Percentiles rank a stretch among this genome's conserved stretches.
Evolutionary conservation across 2,329 filamentous ascomycete genomes (phyloP).

Genomic region (Phoma sp.): DNA sequence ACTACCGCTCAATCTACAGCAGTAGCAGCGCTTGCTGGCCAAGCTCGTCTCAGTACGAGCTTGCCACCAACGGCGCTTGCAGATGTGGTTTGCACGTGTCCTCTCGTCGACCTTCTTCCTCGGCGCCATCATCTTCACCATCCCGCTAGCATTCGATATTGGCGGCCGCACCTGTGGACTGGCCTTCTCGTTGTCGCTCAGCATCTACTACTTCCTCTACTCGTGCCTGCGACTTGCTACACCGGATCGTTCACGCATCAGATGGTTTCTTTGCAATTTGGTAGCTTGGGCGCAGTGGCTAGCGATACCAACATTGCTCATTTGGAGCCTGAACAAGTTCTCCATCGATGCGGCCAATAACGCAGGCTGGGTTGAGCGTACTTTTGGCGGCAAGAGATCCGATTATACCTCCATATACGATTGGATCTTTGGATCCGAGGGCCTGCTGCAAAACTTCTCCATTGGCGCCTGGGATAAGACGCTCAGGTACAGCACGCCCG

Average conservation of each 20-base stretch:
- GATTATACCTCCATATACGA: constrained; percentile 72
- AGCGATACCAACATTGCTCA: constrained; percentile 82
- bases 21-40: constrained; percentile 27
- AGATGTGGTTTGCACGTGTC: constrained; percentile 84
- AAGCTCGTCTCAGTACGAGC: constrained; percentile 55
- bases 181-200: constrained; percentile 88
- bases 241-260: constrained; percentile 76
- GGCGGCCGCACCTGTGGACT: constrained; percentile 92
- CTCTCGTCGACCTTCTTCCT: constrained; percentile 85
- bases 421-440: constrained; percentile 88
- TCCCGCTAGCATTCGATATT: constrained; percentile 97
- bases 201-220: constrained; percentile 88
- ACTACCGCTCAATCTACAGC: constrained; percentile 27
- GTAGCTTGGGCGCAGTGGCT: constrained; percentile 84
- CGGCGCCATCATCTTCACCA: constrained; percentile 89
- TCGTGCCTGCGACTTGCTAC: constrained; percentile 81
- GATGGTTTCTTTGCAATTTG: constrained; percentile 71
- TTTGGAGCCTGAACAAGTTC: constrained; percentile 95
- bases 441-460: constrained; percentile 77
- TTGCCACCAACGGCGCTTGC: constrained; percentile 54
- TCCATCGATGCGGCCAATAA: constrained; percentile 81
- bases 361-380: constrained; percentile 79
- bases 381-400: constrained; percentile 70
- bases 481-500: constrained; percentile 86
- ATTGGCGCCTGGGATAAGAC: constrained; percentile 89